Evolutionary conservation across 352 stramenopile genomes (phyloP).

Genomic region (Phytophthora nicotianae): DNA sequence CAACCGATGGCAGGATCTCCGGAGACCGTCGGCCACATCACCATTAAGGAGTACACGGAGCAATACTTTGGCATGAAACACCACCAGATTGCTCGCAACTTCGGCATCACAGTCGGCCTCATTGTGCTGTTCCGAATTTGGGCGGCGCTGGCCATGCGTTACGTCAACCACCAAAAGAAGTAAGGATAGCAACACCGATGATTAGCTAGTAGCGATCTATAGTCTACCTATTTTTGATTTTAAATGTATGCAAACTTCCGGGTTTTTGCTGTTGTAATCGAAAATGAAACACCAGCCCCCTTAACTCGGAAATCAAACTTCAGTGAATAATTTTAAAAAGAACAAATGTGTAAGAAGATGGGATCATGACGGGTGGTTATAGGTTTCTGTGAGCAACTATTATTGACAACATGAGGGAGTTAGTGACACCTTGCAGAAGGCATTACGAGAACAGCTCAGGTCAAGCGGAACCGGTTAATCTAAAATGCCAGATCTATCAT

Average conservation of each 20-base stretch:
- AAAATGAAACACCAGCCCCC: no score
- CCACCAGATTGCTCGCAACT: conserved; percentile 19
- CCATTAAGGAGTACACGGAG: conserved; percentile 12
- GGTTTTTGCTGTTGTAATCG: no score
- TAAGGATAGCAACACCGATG: neutral
- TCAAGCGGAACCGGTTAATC: neutral
- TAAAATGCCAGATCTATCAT: neutral
- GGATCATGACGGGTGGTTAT: no score
- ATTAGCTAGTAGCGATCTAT: no score
- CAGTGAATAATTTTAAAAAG: no score
- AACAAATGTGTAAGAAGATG: no score
- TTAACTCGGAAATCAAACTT: no score
- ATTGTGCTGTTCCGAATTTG: conserved; percentile 11
- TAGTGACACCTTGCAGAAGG: no score
- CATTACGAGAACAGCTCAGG: neutral
- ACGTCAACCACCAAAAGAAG: conserved; percentile 12
- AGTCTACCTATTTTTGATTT: no score
- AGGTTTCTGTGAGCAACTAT: no score
- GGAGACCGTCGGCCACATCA: conserved; percentile 16
- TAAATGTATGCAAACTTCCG: no score
- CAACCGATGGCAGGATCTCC: conserved; percentile 9
- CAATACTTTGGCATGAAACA: conserved; percentile 17
- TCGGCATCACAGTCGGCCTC: conserved; percentile 13
- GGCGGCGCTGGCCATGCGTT: conserved; percentile 2
- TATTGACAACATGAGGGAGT: no score